Evolutionary conservation across 140 eudicot species (phyloP).

Genomic region (Bidens hawaiensis): DNA sequence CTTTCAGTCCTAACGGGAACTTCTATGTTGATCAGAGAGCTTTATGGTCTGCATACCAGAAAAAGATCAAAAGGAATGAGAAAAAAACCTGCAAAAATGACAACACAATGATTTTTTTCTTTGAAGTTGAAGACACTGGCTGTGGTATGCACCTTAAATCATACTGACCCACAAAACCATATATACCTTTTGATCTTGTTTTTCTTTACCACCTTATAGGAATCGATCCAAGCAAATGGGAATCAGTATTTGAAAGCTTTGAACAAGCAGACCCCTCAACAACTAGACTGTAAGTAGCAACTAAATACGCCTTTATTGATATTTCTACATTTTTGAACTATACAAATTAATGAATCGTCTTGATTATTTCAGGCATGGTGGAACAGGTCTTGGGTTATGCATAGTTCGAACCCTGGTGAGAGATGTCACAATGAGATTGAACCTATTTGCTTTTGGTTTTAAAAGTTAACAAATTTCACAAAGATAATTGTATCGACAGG

Average conservation of each 20-base stretch:
- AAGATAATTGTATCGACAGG: slow-evolving; percentile 39
- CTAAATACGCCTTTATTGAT: neutral
- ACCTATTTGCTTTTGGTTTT: slow-evolving; percentile 1
- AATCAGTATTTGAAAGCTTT: slow-evolving; percentile 95
- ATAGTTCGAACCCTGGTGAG: slow-evolving; percentile 94
- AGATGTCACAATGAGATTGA: neutral
- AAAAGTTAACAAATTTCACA: neutral
- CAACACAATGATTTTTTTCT: slow-evolving; percentile 60
- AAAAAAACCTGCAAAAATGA: slow-evolving; percentile 52
- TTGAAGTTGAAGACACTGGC: slow-evolving; percentile 94
- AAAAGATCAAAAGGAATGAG: slow-evolving; percentile 32
- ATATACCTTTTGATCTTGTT: neutral
- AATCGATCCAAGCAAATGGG: slow-evolving; percentile 97
- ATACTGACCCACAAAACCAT: slow-evolving; percentile 1
- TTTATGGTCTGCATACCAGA: slow-evolving; percentile 32
- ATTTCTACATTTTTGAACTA: neutral
- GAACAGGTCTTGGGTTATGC: slow-evolving; percentile 98
- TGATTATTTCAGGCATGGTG: slow-evolving; percentile 81
- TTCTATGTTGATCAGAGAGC: slow-evolving; percentile 31
- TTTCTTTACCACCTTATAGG: slow-evolving; percentile 35
- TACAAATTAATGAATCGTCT: neutral
- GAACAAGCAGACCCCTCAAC: slow-evolving; percentile 99
- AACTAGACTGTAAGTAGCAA: slow-evolving; percentile 79
- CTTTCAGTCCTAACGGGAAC: slow-evolving; percentile 26
- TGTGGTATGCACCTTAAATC: slow-evolving; percentile 51